Evolutionary conservation across 176 grass and related monocot species (phyloP).

Genomic region (Typha latifolia): DNA sequence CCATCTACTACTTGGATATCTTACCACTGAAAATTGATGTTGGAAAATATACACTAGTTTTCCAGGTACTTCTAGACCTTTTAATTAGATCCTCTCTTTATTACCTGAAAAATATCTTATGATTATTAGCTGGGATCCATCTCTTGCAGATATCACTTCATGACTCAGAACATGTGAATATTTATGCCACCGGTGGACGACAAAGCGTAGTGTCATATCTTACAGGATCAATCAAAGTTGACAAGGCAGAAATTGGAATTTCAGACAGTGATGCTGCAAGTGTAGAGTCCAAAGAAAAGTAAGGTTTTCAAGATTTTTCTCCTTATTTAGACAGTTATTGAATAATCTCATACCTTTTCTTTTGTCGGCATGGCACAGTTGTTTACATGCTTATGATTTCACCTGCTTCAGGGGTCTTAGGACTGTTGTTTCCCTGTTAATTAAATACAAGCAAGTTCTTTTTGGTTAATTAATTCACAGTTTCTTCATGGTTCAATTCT

Average conservation of each 20-base stretch:
- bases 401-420: neutral
- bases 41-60: constrained; percentile 76
- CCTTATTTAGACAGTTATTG: neutral
- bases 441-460: neutral
- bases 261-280: constrained; percentile 57
- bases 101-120: constrained; percentile 9
- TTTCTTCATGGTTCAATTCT: no score
- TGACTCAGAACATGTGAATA: constrained; percentile 44
- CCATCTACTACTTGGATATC: constrained; percentile 82
- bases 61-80: constrained; percentile 57
- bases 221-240: constrained; percentile 67
- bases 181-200: constrained; percentile 66
- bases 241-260: constrained; percentile 77
- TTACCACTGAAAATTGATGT: constrained; percentile 76
- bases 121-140: constrained; percentile 9
- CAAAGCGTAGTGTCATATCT: constrained; percentile 39
- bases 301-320: constrained; percentile 16
- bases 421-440: neutral
- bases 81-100: constrained; percentile 3
- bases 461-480: no score
- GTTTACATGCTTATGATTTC: neutral
- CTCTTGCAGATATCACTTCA: constrained; percentile 55
- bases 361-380: neutral
- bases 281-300: constrained; percentile 72
- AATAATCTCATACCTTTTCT: constrained; percentile 1